Base-by-base conservation (phyloP, 2,329 filamentous ascomycete species). In the Alternaria angustiovoidea region DNA sequence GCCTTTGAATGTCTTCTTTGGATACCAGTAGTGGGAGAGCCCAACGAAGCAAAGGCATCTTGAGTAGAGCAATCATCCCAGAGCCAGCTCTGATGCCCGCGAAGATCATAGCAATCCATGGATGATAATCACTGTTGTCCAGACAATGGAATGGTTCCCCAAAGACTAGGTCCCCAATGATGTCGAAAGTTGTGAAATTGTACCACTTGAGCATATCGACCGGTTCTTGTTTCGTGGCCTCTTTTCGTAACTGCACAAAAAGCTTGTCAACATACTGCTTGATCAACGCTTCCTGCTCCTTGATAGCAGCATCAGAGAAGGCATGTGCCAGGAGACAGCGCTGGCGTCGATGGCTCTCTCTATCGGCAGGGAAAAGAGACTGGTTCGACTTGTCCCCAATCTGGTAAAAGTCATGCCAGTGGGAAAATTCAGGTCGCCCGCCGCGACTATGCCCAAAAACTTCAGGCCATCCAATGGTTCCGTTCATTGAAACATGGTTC, bases 81-180 rank as follows among this genome's bases (percentile, higher is more conserved):
- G 11, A 26, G 9, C 39, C 39, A 24, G 39, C 47, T 34, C 44
- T 53, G 7, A 52, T 32, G 36, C 48, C 30, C 12, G 18, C 32
- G 12, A 57, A 58, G 4, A 61, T 28, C 5, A 36, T 26, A 1
- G 22, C 20, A 8, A 80, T 72, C 72, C 75, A 81, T 2, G 71
- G 71, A 54, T 78, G 71, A 51, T 77, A 76, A 6, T 68, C 56
- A 2, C 62, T 65, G 5, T 71, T 59, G 16, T 68, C 63, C 4
- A 81, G 61, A 43, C 75, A 78, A 9, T 70, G 63, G 54, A 81
- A 81, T 0, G 73, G 58, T 34, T 81, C 75, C 1, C 80, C 79
- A 48, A 82, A 81, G 0, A 75, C 69, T 1, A 82, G 55, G 32
- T 82, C 78, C 0, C 79, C 79, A 41, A 82, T 76, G 18, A 81